Evolutionary conservation across 768 basidiomycete species (phyloP).

Genomic region (Ephemerocybe angulata): DNA sequence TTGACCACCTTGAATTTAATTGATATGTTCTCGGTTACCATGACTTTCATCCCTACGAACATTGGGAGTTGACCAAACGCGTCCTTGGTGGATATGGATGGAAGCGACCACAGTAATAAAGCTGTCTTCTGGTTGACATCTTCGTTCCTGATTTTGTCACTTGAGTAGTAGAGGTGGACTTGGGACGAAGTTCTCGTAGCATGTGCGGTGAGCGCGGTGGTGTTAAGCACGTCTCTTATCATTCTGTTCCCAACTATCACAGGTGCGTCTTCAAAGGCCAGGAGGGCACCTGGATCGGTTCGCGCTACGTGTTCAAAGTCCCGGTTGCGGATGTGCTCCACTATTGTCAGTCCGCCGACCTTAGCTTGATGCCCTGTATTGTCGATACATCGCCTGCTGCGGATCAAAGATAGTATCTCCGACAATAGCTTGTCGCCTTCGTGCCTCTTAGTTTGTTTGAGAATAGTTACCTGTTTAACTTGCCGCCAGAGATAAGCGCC

Average conservation of each 20-base stretch:
- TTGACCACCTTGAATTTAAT: constrained; percentile 6
- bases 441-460: constrained; percentile 15
- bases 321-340: neutral
- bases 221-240: constrained; percentile 12
- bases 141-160: neutral
- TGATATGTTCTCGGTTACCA: constrained; percentile 19
- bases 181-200: neutral
- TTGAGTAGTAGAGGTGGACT: neutral
- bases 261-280: constrained; percentile 12
- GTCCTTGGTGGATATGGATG: constrained; percentile 5
- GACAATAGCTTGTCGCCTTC: constrained; percentile 9
- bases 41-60: constrained; percentile 17
- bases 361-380: neutral
- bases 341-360: neutral
- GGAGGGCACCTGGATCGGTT: neutral
- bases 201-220: constrained; percentile 4
- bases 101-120: constrained; percentile 10
- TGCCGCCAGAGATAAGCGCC: constrained; percentile 14
- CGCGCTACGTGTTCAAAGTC: neutral
- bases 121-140: neutral
- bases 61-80: constrained; percentile 13
- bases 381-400: neutral
- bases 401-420: constrained; percentile 5
- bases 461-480: constrained; percentile 7
- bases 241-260: constrained; percentile 16